Percentiles rank a stretch among this genome's conserved stretches.
phyloP scores from a whole-genome alignment of 306 rosid genomes.

The Aeschynomene evenia region DNA sequence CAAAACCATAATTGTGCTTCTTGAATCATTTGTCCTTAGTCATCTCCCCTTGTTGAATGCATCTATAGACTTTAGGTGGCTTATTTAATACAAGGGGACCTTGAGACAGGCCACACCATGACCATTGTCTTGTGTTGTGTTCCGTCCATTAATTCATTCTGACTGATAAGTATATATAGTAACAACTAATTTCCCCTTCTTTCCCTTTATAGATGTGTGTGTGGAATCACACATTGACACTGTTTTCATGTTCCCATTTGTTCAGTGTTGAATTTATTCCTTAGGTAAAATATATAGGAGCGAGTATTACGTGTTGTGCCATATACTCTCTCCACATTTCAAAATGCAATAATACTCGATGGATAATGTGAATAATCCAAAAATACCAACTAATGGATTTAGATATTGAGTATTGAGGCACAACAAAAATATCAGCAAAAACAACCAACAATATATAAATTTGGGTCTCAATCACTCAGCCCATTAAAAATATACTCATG shows the following conservation, averaged over 20 bases:
- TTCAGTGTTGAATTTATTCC: not conserved
- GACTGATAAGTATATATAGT: not conserved
- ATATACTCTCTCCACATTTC: no score
- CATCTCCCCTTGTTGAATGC: constrained; percentile 27
- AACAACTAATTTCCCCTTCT: not conserved
- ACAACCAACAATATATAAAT: no score
- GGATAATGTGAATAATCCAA: no score
- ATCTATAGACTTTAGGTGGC: constrained; percentile 45
- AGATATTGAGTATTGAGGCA: no score
- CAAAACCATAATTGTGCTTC: constrained; percentile 43
- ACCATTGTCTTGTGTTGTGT: not conserved
- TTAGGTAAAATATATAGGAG: no score
- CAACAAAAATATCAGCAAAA: no score
- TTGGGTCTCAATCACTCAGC: no score
- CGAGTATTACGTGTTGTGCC: no score
- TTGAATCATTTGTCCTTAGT: constrained; percentile 14
- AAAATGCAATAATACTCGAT: no score
- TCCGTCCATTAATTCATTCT: constrained; percentile 14
- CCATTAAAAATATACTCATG: no score
- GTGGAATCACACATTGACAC: not conserved
- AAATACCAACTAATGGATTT: no score
- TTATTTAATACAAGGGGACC: constrained; percentile 41
- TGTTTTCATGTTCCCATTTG: not conserved
- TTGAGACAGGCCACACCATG: constrained; percentile 13
- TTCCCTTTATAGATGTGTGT: not conserved